Conservation (phyloP, 345 rosid genomes). For the Citropsis articulata region DNA sequence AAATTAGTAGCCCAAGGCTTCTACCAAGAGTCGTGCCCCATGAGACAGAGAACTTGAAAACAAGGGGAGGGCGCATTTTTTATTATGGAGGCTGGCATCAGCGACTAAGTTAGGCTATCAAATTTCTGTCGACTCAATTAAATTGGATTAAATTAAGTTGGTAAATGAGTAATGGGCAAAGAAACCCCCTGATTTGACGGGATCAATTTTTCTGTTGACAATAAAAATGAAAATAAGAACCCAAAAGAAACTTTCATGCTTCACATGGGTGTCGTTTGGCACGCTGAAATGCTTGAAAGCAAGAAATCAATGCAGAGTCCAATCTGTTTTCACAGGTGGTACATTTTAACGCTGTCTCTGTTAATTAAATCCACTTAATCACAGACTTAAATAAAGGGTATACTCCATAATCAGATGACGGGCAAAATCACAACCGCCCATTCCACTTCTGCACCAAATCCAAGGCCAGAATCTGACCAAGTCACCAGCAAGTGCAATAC, state of each 20-base stretch:
- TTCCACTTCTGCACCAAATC: neutral
- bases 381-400: neutral
- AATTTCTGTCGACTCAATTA: neutral
- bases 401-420: neutral
- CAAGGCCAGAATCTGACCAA: neutral
- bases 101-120: neutral
- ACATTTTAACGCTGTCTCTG: neutral
- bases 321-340: neutral
- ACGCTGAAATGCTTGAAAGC: neutral
- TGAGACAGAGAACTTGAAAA: no score
- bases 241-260: neutral
- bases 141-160: neutral
- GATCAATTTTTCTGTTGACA: neutral
- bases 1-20: neutral
- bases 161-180: neutral
- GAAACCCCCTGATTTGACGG: neutral
- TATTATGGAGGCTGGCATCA: neutral
- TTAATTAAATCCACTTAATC: neutral
- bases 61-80: neutral
- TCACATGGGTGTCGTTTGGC: neutral
- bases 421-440: neutral
- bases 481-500: neutral
- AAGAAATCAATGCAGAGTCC: neutral
- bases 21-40: no score
- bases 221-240: neutral